These are phyloP conservation scores for Angophora floribunda DNA, from an alignment of 345 rosid species.

Conservation along the genomic window DNA sequence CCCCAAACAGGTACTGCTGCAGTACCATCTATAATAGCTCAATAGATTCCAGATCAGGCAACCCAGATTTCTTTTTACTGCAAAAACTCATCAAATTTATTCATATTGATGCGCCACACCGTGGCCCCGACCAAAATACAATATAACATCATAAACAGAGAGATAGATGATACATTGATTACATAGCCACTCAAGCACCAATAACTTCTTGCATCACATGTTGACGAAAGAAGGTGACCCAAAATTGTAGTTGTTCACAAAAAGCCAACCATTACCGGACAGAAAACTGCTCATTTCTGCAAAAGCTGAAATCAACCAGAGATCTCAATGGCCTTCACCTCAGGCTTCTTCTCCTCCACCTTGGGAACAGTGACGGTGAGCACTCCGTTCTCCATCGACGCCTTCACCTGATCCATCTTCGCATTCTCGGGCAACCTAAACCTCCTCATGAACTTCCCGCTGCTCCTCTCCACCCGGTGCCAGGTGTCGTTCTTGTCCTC, in stretches of 20 bases:
- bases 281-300: background rate
- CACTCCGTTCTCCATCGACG: slow-evolving; percentile 10
- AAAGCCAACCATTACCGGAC: background rate
- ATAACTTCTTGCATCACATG: background rate
- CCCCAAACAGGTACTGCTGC: no score
- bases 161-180: no score
- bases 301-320: background rate
- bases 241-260: background rate
- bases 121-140: no score
- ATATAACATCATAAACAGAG: no score
- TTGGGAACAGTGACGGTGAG: slow-evolving; percentile 11
- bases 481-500: slow-evolving; percentile 15
- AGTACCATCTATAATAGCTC: background rate
- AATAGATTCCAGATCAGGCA: background rate
- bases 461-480: slow-evolving; percentile 14
- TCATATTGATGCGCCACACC: background rate
- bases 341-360: slow-evolving; percentile 5
- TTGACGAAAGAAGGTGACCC: background rate
- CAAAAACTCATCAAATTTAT: no score
- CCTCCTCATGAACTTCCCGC: slow-evolving; percentile 13
- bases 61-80: background rate
- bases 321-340: slow-evolving; percentile 7
- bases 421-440: slow-evolving; percentile 11
- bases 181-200: background rate
- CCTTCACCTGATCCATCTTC: slow-evolving; percentile 7